A percentile compares a stretch with the other conserved stretches of the same genome.
These are phyloP conservation scores for Colletotrichum sojae DNA, from an alignment of 2,329 filamentous ascomycete genomes.

Conservation along the genomic window DNA sequence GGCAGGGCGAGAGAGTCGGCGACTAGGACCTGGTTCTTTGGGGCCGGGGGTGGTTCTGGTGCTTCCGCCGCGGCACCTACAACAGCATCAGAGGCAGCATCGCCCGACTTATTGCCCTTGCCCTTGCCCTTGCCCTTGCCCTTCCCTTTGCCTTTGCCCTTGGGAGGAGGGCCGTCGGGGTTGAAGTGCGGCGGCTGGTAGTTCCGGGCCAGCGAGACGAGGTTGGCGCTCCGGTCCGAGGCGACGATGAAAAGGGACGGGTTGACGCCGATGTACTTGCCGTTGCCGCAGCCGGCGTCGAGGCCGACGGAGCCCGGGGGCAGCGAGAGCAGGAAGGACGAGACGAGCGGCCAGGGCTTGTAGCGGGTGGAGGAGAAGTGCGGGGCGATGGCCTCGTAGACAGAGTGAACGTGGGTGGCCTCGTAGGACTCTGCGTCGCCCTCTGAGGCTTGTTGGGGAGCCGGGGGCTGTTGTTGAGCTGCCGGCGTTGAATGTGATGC, in stretches of 20 bases:
- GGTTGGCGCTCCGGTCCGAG: constrained; percentile 81
- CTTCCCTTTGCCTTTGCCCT: constrained; percentile 26
- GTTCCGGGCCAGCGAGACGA: constrained; percentile 64
- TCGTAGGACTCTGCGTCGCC: constrained; percentile 76
- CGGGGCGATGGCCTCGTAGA: constrained; percentile 89
- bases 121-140: constrained; percentile 36
- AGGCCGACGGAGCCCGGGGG: constrained; percentile 82
- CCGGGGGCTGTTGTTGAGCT: background rate
- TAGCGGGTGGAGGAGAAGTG: constrained; percentile 87
- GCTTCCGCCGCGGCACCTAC: background rate
- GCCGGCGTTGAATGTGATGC: background rate
- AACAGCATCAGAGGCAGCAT: too few species aligned
- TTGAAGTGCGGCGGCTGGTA: constrained; percentile 38
- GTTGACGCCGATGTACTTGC: constrained; percentile 92
- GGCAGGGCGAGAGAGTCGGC: constrained; percentile 89
- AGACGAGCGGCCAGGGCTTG: constrained; percentile 93
- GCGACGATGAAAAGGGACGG: constrained; percentile 83
- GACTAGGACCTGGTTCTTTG: constrained; percentile 72
- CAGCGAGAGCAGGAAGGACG: constrained; percentile 79
- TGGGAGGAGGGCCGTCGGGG: constrained; percentile 2
- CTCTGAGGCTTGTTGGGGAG: background rate
- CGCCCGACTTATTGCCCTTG: background rate
- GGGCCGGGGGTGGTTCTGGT: constrained; percentile 1
- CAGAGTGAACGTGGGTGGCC: constrained; percentile 86
- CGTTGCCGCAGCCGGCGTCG: constrained; percentile 96